A percentile compares a stretch with the other conserved stretches of the same genome.
Evolutionary conservation across 257 asterid species (phyloP).

Genomic region (Solanum neorickii): DNA sequence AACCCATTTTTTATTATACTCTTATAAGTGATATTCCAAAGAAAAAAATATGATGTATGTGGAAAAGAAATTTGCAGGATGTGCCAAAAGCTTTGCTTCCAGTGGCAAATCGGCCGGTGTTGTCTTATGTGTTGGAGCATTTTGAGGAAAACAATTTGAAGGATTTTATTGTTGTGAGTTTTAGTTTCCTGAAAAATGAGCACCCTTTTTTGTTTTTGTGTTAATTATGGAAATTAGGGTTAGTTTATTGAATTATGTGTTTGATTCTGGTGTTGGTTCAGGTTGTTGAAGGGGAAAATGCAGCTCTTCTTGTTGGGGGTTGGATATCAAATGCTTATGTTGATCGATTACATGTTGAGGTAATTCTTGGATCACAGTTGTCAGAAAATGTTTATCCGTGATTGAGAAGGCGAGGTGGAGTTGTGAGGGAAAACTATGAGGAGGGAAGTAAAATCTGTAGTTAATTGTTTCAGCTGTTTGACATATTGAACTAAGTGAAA

Average conservation of each 20-base stretch:
- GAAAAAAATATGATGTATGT: background rate
- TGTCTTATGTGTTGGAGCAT: slow-evolving; percentile 75
- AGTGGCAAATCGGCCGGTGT: slow-evolving; percentile 76
- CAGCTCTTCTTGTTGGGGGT: slow-evolving; percentile 71
- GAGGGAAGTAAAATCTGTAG: background rate
- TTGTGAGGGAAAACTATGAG: background rate
- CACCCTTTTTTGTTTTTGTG: background rate
- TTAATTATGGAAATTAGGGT: background rate
- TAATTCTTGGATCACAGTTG: slow-evolving; percentile 1
- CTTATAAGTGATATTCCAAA: background rate
- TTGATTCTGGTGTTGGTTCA: slow-evolving; percentile 4
- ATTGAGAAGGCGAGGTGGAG: background rate
- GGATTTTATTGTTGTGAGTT: slow-evolving; percentile 67
- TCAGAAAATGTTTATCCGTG: background rate
- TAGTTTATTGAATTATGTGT: slow-evolving; percentile 4
- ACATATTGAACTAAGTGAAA: background rate
- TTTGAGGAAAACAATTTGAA: slow-evolving; percentile 67
- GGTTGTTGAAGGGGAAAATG: slow-evolving; percentile 91
- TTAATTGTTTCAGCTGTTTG: background rate
- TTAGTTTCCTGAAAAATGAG: background rate
- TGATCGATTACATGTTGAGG: slow-evolving; percentile 94
- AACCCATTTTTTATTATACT: background rate
- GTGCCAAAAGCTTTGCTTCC: slow-evolving; percentile 88
- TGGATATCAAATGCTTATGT: slow-evolving; percentile 79
- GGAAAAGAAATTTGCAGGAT: slow-evolving; percentile 35